A percentile compares a stretch with the other conserved stretches of the same genome.
Conservation (phyloP, 192 early-diverging fungal species). For the Rhizophagus prolifer region DNA sequence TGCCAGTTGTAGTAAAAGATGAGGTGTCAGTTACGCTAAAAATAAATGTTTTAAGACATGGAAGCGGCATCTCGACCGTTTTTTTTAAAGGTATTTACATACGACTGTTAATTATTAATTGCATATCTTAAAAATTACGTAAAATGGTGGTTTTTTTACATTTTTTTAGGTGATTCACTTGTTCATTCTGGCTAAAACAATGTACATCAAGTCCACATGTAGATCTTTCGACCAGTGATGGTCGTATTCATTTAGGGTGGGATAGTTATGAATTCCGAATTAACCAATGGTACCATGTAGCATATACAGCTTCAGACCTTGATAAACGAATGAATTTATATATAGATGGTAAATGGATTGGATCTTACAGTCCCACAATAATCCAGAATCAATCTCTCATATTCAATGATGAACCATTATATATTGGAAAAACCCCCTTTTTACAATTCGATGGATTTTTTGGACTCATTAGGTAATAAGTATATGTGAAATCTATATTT, state of each 20-base stretch:
- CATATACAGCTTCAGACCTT: constrained; percentile 13
- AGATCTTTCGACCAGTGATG: background rate
- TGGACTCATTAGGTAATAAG: constrained; percentile 20
- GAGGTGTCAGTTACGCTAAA: constrained; percentile 19
- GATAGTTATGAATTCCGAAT: background rate
- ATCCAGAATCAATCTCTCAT: background rate
- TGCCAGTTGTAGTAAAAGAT: constrained; percentile 15
- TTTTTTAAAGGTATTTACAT: constrained; percentile 26
- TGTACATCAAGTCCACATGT: background rate
- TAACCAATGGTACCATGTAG: constrained; percentile 26
- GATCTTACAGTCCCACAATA: background rate
- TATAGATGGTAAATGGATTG: constrained; percentile 16
- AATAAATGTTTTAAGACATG: background rate
- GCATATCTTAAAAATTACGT: background rate
- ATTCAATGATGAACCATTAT: constrained; percentile 24
- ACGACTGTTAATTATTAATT: background rate
- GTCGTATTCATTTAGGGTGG: background rate
- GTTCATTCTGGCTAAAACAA: background rate
- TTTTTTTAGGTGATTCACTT: background rate
- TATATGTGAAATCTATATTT: background rate
- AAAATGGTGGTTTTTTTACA: background rate
- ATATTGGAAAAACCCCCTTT: background rate
- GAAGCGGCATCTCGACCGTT: background rate
- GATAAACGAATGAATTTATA: constrained; percentile 24
- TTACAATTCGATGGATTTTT: background rate